Base-by-base conservation (phyloP, 176 grass and related monocot species). In the Typha latifolia region DNA sequence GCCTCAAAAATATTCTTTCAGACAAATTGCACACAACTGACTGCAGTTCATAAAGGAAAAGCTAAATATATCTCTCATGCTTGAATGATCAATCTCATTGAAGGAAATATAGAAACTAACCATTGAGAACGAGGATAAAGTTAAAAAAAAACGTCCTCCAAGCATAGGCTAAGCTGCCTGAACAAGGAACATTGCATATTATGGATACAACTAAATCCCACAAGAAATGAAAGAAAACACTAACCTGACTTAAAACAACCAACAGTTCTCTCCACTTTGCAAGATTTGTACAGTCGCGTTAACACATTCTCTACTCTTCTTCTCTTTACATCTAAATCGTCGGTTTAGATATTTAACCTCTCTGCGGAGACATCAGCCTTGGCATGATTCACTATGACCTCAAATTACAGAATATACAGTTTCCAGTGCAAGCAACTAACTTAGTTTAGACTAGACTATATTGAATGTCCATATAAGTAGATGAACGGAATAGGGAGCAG, bases 281-380 rank as follows among this genome's bases (percentile, higher is more conserved):
- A 59, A 10, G 18, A 59, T 59, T 59, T 59, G 53, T 59, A 59
- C 53, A 59, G 18, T 59, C 53, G 7, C 20, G 20, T 2, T 59
- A 59, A 59, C 53, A 59, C 20, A 59, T 59, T 59, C 53, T 59
- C 53, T 59, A 59, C n/a, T 59, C n/a, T 59, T 59, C 53, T 59
- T 59, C n/a, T 59, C 53, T 59, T 59, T 59, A 59, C 53, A 59
- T 21, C 53, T 21, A 59, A 19, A 59, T 18, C 14, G 2, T 21
- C 11, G 8, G 53, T 59, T 19, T 14, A 59, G 53, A 59, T 59
- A 21, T 19, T n/a, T 59, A 59, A 19, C 53, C 20, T 19, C 53
- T 20, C 53, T 21, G 53, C 53, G 4, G 53, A 19, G 53, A 59
- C 16, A 3, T 16, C 53, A 21, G 53, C 53, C 5, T 59, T 59